Percentiles rank a stretch among this genome's conserved stretches.
phyloP scores from a whole-genome alignment of 106 monocot species.

The Acanthochlamys bracteata region DNA sequence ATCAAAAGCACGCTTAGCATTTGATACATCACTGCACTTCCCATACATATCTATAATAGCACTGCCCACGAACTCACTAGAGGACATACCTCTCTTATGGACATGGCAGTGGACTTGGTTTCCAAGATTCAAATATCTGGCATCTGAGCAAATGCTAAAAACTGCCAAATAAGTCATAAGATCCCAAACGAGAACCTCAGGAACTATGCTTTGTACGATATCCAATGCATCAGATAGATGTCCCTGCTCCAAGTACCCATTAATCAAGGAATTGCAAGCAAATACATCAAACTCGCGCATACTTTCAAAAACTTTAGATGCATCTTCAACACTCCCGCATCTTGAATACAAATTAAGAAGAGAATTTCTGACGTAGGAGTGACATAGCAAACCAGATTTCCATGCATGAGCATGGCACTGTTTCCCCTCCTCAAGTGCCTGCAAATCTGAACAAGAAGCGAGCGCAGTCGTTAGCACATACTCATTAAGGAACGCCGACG shows the following conservation, averaged over 20 bases:
- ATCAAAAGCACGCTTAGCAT: slow-evolving; percentile 24
- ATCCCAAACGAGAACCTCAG: slow-evolving; percentile 44
- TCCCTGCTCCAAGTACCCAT: slow-evolving; percentile 37
- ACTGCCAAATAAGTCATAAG: slow-evolving; percentile 42
- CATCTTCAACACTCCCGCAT: slow-evolving; percentile 30
- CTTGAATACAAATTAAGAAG: slow-evolving; percentile 46
- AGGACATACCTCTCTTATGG: slow-evolving; percentile 27
- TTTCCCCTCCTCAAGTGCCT: slow-evolving; percentile 23
- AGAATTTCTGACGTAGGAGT: slow-evolving; percentile 34
- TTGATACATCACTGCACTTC: slow-evolving; percentile 30
- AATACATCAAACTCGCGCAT: slow-evolving; percentile 21
- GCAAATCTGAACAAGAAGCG: slow-evolving; percentile 31
- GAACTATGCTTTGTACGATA: slow-evolving; percentile 27
- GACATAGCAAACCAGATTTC: slow-evolving; percentile 34
- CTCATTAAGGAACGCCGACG: slow-evolving; percentile 26
- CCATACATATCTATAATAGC: slow-evolving; percentile 60
- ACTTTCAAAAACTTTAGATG: slow-evolving; percentile 19
- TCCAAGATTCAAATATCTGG: slow-evolving; percentile 29
- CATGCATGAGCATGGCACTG: slow-evolving; percentile 53
- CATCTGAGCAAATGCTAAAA: slow-evolving; percentile 42
- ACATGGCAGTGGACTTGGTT: slow-evolving; percentile 49
- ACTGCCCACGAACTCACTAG: slow-evolving; percentile 36
- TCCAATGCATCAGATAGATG: slow-evolving; percentile 15
- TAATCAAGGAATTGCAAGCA: slow-evolving; percentile 55
- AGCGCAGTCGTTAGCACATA: slow-evolving; percentile 43